These are phyloP conservation scores for Torulaspora pretoriensis DNA, from an alignment of 1,139 yeast species.

Conservation along the genomic window DNA sequence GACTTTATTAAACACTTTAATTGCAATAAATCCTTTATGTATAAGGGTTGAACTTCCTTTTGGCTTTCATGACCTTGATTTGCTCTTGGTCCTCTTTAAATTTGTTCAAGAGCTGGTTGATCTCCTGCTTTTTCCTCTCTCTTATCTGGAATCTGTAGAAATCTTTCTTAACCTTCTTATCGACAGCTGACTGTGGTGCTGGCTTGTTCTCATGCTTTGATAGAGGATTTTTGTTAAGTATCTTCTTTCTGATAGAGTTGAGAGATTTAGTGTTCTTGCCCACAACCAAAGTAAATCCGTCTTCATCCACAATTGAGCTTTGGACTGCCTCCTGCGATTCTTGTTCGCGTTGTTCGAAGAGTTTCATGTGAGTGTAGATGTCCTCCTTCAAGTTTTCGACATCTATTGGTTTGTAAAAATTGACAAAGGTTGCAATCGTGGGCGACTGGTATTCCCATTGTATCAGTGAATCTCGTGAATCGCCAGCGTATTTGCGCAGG, in stretches of 20 bases:
- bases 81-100: constrained; percentile 89
- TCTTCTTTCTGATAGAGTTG: constrained; percentile 36
- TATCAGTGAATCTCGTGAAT: constrained; percentile 21
- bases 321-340: constrained; percentile 58
- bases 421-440: constrained; percentile 30
- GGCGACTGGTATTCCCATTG: constrained; percentile 36
- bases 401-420: constrained; percentile 36
- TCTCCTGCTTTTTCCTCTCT: constrained; percentile 86
- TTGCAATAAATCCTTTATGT: constrained; percentile 26
- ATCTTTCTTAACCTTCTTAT: constrained; percentile 81
- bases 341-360: constrained; percentile 70
- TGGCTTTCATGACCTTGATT: constrained; percentile 71
- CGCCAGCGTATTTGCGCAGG: constrained; percentile 48
- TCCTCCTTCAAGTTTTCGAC: constrained; percentile 34
- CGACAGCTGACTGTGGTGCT: constrained; percentile 43
- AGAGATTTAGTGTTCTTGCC: constrained; percentile 76
- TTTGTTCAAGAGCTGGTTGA: constrained; percentile 77
- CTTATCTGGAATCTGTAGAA: constrained; percentile 95
- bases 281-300: constrained; percentile 88
- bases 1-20: constrained; percentile 5
- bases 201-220: constrained; percentile 32
- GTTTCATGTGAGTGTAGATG: constrained; percentile 43
- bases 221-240: constrained; percentile 34
- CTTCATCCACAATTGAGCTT: constrained; percentile 73
- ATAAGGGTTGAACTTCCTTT: constrained; percentile 82